A percentile compares a stretch with the other conserved stretches of the same genome.
Evolutionary conservation across 768 basidiomycete genomes (phyloP).

Genomic region (Podaxis rugospora): DNA sequence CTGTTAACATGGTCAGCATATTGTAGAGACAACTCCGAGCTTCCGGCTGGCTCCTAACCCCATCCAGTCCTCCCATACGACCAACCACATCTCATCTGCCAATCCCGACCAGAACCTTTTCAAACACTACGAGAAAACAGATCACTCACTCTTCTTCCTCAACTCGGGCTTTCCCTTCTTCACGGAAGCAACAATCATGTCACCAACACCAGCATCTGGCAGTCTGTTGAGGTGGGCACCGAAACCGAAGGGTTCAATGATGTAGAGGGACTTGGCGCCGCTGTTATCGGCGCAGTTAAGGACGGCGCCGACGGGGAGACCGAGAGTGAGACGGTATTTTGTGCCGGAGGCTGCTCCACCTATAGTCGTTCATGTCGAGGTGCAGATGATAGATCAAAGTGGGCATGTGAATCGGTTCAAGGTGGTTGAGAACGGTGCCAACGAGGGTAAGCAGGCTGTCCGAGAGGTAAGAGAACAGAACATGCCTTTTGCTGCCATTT

Average conservation of each 20-base stretch:
- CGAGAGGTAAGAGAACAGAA: not conserved
- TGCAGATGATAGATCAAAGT: no score
- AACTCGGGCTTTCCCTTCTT: slow-evolving; percentile 99
- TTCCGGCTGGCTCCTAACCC: not conserved
- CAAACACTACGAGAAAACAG: not conserved
- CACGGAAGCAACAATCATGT: slow-evolving; percentile 95
- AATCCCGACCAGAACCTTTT: not conserved
- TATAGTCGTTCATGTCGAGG: slow-evolving; percentile 14
- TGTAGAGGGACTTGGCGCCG: slow-evolving; percentile 91
- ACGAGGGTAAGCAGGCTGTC: no score
- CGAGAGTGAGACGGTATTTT: slow-evolving; percentile 94
- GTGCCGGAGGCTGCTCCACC: slow-evolving; percentile 75
- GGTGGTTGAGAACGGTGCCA: no score
- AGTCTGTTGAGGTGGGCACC: slow-evolving; percentile 97
- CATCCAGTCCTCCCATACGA: not conserved
- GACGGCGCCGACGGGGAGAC: slow-evolving; percentile 92
- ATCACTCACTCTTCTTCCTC: slow-evolving; percentile 92
- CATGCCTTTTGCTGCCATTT: slow-evolving; percentile 32
- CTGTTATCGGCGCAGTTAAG: slow-evolving; percentile 99
- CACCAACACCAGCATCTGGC: slow-evolving; percentile 92
- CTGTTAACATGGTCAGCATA: slow-evolving; percentile 34
- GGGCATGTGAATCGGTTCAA: no score
- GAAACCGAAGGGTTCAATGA: slow-evolving; percentile 94
- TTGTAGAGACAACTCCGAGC: slow-evolving; percentile 5
- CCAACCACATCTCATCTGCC: not conserved